phyloP scores from a whole-genome alignment of 2,329 filamentous ascomycete species.

The Hortaea werneckii region DNA sequence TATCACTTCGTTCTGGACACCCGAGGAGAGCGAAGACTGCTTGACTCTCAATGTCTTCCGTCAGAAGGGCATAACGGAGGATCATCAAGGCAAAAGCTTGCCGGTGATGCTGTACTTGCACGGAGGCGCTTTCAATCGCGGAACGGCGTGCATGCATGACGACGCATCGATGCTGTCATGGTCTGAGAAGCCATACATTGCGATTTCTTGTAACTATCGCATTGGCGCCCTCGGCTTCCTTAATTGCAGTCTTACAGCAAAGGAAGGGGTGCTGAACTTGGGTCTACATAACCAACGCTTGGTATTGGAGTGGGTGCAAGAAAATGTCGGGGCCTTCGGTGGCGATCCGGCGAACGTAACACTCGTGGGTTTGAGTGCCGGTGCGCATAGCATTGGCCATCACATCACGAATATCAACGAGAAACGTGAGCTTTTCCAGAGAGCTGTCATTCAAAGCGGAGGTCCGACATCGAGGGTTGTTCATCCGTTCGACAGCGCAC shows the following conservation, averaged over 20 bases:
- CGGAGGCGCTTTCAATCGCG: conserved; percentile 47
- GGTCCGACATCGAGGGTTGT: conserved; percentile 38
- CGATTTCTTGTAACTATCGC: conserved; percentile 51
- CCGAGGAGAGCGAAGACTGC: conserved; percentile 41
- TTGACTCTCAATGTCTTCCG: conserved; percentile 49
- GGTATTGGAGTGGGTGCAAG: conserved; percentile 32
- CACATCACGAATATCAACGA: conserved; percentile 47
- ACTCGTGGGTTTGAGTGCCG: conserved; percentile 27
- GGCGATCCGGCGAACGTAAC: conserved; percentile 22
- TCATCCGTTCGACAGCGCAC: conserved; percentile 27
- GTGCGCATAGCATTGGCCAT: conserved; percentile 56
- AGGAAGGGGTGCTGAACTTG: conserved; percentile 41
- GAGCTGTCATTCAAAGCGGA: conserved; percentile 39
- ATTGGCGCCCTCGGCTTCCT: conserved; percentile 61
- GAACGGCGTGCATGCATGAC: conserved; percentile 47
- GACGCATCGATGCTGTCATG: conserved; percentile 34
- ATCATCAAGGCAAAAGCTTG: conserved; percentile 21
- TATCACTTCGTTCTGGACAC: conserved; percentile 8
- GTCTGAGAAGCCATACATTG: conserved; percentile 35
- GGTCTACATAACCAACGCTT: conserved; percentile 33
- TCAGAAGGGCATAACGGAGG: conserved; percentile 14
- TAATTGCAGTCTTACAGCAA: conserved; percentile 41
- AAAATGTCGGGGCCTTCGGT: conserved; percentile 31
- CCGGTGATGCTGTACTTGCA: conserved; percentile 53
- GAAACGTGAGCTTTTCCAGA: conserved; percentile 31